These are phyloP conservation scores for Discostella stelligeroides DNA, from an alignment of 108 stramenopile species.

Conservation along the genomic window DNA sequence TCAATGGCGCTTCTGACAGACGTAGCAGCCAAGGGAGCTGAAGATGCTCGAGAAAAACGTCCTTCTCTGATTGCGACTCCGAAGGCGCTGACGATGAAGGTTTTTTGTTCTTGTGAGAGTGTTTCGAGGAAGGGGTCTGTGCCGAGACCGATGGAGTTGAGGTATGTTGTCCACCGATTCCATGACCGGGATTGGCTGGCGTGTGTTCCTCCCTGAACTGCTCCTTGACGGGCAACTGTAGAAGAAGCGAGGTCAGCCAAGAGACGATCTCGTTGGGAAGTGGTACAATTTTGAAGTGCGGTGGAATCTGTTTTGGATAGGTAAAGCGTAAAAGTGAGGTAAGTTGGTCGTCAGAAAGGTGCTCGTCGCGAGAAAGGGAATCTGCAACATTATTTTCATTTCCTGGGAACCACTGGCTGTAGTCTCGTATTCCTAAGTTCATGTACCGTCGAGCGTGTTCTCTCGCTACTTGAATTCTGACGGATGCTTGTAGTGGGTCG, in stretches of 20 bases:
- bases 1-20: no score
- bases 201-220: conserved; percentile 19
- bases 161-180: background rate
- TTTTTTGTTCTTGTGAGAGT: background rate
- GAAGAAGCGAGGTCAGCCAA: conserved; percentile 39
- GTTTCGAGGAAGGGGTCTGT: background rate
- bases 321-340: background rate
- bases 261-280: conserved; percentile 33
- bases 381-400: no score
- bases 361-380: conserved; percentile 25
- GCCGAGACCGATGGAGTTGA: background rate
- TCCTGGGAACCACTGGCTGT: no score
- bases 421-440: no score
- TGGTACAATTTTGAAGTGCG: conserved; percentile 27
- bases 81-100: no score
- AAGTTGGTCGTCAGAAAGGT: conserved; percentile 8
- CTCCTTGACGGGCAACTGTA: conserved; percentile 16
- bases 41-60: no score
- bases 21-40: no score
- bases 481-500: no score
- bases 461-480: no score
- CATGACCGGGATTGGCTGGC: background rate
- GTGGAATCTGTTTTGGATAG: conserved; percentile 21
- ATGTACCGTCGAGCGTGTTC: no score
- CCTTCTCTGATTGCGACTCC: no score